phyloP scores from a whole-genome alignment of 306 rosid genomes.

The Dryas drummondii region DNA sequence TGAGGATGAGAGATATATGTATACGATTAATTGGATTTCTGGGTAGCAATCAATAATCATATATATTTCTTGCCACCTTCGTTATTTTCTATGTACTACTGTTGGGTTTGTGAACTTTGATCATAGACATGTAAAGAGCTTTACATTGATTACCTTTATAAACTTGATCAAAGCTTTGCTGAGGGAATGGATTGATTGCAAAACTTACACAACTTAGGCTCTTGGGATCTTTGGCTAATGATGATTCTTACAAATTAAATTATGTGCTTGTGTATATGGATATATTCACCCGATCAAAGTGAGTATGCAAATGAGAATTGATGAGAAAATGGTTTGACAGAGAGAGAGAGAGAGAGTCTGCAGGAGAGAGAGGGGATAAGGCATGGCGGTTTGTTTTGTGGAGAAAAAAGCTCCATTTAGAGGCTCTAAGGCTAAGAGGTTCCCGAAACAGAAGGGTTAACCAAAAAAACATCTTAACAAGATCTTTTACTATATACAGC shows the following conservation, averaged over 20 bases:
- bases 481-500: constrained; percentile 20
- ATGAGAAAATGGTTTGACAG: background rate
- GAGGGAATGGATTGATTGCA: background rate
- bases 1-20: background rate
- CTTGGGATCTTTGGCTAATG: background rate
- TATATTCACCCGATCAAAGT: background rate
- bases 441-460: constrained; percentile 22
- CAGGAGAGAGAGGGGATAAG: background rate
- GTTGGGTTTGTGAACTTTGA: background rate
- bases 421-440: constrained; percentile 12
- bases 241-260: background rate
- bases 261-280: background rate
- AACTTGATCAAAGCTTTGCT: background rate
- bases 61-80: constrained; percentile 6
- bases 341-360: background rate
- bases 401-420: constrained; percentile 13
- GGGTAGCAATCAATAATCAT: constrained; percentile 2
- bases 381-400: constrained; percentile 7
- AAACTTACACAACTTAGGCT: background rate
- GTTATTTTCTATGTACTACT: background rate
- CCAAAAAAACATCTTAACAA: background rate
- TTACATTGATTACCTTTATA: background rate
- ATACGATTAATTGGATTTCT: background rate
- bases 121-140: background rate
- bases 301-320: background rate